Evolutionary conservation across 352 stramenopile species (phyloP).

Genomic region (Globisporangium irregulare): DNA sequence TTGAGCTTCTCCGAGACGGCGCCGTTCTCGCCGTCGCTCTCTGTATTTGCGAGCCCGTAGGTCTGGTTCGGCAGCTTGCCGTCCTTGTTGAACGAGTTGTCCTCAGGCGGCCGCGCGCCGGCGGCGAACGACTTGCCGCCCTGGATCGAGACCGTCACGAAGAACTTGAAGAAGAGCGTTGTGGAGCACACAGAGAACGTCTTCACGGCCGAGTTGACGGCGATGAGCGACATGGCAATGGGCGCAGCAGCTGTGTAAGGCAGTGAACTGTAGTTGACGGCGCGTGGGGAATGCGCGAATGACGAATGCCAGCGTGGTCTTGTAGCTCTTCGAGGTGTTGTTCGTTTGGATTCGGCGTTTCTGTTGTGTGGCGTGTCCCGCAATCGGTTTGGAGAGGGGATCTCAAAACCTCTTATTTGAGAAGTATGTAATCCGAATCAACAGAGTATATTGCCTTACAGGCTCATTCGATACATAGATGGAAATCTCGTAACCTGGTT

Average conservation of each 20-base stretch:
- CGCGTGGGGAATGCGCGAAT: not conserved
- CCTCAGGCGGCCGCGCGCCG: slow-evolving; percentile 15
- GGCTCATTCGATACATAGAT: too few relatives aligned
- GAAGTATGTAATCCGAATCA: too few relatives aligned
- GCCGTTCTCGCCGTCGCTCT: slow-evolving; percentile 18
- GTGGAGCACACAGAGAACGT: slow-evolving; percentile 16
- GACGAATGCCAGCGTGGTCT: not conserved
- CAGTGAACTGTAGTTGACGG: not conserved
- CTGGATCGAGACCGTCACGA: slow-evolving; percentile 15
- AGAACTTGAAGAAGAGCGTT: slow-evolving; percentile 19
- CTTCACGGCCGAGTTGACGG: slow-evolving; percentile 9
- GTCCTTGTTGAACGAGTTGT: slow-evolving; percentile 13
- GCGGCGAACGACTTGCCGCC: slow-evolving; percentile 17
- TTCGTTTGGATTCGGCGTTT: not conserved
- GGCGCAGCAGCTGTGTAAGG: not conserved
- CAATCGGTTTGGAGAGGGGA: slow-evolving; percentile 1
- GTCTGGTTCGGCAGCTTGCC: slow-evolving; percentile 8
- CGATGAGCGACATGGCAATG: not conserved
- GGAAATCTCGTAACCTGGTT: too few relatives aligned
- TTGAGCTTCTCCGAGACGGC: slow-evolving; percentile 38
- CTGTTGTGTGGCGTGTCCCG: not conserved
- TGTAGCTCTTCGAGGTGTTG: not conserved
- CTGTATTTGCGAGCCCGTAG: slow-evolving; percentile 4
- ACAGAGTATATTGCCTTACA: too few relatives aligned
- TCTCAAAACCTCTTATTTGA: not conserved